Base-by-base conservation (phyloP, 1,284 basidiomycete species). In the Entoloma clypeatum region DNA sequence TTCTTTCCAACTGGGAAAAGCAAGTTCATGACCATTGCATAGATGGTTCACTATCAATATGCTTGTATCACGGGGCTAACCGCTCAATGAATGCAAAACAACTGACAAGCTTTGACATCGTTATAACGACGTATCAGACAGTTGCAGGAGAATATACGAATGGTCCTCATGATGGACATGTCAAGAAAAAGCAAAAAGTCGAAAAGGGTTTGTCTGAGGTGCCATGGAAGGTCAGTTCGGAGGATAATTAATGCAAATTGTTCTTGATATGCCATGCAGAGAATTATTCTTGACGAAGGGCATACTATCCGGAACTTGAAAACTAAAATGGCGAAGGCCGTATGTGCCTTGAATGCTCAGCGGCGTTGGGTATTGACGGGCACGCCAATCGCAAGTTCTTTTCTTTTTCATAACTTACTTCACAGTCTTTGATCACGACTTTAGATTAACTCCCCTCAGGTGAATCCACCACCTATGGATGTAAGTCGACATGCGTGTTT, bases 51-150 rank as follows among this genome's bases (percentile, higher is more conserved):
- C 57, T 92, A 18, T 72, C 70, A 0, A 67, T 59, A 33, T 82
- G 77, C 54, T 69, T 81, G 6, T 92, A 92, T 59, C 84, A 90
- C 48, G 85, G 87, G 16, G 63, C 73, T 5, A 75, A 70, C n/a
- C 79, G 82, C 35, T 71, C 72, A 7, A 65, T 87, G 52, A 73
- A 68, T 8, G 64, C 82, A 0, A 64, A 74, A 25, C 72, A 86
- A 22, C 62, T 95, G 10, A 65, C 71, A 44, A 68, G 74, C 44
- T 81, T 79, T 54, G 92, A 95, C 54, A 69, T 93, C 6, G 81
- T 95, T n/a, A 79, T 95, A 42, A 92, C 91, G 0, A 95, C 92
- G 0, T 95, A 94, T 60, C 86, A 91, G 52, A 81, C 78, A 3
- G 71, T 78, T 9, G 64, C 72, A 2, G 69, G 71, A n/a, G 79